Evolutionary conservation across 2,329 filamentous ascomycete genomes (phyloP).

Genomic region (Alternaria arbusti): DNA sequence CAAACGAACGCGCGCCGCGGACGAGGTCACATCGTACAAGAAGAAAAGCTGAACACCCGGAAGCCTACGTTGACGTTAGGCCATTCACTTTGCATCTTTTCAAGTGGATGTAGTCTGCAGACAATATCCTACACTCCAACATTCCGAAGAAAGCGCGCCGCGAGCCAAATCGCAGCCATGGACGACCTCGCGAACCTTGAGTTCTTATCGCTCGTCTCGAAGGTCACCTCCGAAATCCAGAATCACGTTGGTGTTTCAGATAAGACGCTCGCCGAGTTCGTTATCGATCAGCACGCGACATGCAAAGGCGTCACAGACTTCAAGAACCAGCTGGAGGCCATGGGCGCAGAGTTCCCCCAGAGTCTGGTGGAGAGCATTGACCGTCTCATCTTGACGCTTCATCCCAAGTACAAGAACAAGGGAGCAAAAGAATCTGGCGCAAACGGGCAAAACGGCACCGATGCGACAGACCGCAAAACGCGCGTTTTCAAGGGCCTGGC

Average conservation of each 20-base stretch:
- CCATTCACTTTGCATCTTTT: background rate
- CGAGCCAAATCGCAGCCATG: constrained; percentile 59
- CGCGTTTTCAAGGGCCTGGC: constrained; percentile 90
- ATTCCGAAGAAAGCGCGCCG: background rate
- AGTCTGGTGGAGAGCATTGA: constrained; percentile 92
- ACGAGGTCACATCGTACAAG: background rate
- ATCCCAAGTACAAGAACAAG: constrained; percentile 80
- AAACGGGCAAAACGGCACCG: constrained; percentile 58
- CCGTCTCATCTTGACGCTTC: constrained; percentile 84
- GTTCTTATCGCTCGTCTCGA: constrained; percentile 90
- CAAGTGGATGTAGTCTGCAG: background rate
- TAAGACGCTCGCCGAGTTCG: constrained; percentile 94
- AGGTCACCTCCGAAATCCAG: constrained; percentile 90
- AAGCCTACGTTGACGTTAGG: background rate
- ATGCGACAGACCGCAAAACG: constrained; percentile 72
- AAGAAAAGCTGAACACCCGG: background rate
- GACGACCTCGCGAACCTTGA: constrained; percentile 92
- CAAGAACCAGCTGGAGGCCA: constrained; percentile 73
- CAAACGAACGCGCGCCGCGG: constrained; percentile 1
- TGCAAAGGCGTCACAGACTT: constrained; percentile 75
- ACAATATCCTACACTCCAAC: background rate
- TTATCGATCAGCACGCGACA: constrained; percentile 87
- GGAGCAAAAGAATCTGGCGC: constrained; percentile 42
- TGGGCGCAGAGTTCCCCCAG: constrained; percentile 82
- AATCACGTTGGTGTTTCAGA: constrained; percentile 93